Evolutionary conservation across 2,329 filamentous ascomycete genomes (phyloP).

Genomic region (Fusarium dimerum): DNA sequence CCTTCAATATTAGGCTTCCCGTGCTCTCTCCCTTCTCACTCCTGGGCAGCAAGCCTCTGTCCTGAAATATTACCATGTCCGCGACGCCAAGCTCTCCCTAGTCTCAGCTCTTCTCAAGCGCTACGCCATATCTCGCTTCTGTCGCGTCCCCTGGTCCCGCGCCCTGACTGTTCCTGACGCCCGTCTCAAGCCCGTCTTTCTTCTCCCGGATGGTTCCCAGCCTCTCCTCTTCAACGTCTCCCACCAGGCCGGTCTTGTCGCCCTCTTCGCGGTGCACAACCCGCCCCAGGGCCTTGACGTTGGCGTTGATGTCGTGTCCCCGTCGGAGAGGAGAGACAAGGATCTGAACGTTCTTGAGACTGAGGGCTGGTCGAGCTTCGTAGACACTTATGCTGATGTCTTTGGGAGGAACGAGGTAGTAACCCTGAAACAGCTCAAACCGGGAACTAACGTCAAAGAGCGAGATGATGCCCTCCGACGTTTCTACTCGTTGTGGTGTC

Average conservation of each 20-base stretch:
- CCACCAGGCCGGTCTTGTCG: constrained; percentile 76
- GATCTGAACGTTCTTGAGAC: constrained; percentile 57
- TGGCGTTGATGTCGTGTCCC: constrained; percentile 76
- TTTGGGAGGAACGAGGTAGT: constrained; percentile 63
- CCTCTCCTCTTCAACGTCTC: constrained; percentile 72
- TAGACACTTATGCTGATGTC: constrained; percentile 72
- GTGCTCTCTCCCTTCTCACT: constrained; percentile 54
- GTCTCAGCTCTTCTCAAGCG: constrained; percentile 75
- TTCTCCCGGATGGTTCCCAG: constrained; percentile 48
- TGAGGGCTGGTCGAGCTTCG: constrained; percentile 66
- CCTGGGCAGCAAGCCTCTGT: constrained; percentile 57
- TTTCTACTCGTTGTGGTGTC: constrained; percentile 79
- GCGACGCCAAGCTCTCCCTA: constrained; percentile 74
- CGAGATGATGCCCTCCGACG: constrained; percentile 62
- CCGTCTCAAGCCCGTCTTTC: constrained; percentile 56
- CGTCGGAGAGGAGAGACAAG: constrained; percentile 65
- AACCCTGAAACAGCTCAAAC: constrained; percentile 55
- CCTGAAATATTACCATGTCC: constrained; percentile 63
- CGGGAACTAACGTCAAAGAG: constrained; percentile 23
- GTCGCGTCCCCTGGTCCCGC: constrained; percentile 60
- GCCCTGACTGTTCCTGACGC: constrained; percentile 58
- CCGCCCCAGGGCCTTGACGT: constrained; percentile 47
- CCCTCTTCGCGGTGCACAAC: constrained; percentile 57
- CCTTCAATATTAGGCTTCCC: constrained; percentile 46
- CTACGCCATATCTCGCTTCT: constrained; percentile 61